A percentile compares a stretch with the other conserved stretches of the same genome.
Conservation (phyloP, 176 grass and related monocot species). For the Oryza rufipogon region DNA sequence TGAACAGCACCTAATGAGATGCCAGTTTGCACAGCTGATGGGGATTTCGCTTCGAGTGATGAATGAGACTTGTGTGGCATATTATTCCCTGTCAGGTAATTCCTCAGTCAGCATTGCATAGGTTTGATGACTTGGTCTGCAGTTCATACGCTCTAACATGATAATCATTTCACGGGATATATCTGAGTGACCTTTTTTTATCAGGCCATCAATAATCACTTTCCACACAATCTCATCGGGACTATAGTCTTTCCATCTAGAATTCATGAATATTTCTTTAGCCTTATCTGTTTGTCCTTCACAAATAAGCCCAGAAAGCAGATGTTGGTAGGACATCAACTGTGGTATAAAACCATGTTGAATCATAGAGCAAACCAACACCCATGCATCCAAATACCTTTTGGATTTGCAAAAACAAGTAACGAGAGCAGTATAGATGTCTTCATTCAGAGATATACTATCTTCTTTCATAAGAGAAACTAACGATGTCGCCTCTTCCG, state of each 20-base stretch:
- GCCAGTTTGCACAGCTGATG: constrained; percentile 5
- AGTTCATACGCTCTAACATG: constrained; percentile 54
- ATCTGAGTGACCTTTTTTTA: constrained; percentile 50
- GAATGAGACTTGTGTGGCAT: neutral
- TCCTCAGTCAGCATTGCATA: constrained; percentile 54
- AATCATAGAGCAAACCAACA: constrained; percentile 52
- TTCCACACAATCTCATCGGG: constrained; percentile 76
- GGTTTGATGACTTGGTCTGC: constrained; percentile 56
- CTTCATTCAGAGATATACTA: constrained; percentile 45
- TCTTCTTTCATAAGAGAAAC: constrained; percentile 59
- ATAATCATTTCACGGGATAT: constrained; percentile 50
- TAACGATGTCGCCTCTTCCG: constrained; percentile 52
- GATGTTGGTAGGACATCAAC: constrained; percentile 54
- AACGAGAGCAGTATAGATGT: constrained; percentile 48
- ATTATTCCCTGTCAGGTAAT: constrained; percentile 33
- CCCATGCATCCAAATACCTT: constrained; percentile 50
- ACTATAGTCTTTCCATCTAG: constrained; percentile 52
- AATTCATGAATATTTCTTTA: constrained; percentile 50
- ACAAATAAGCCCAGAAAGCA: constrained; percentile 59
- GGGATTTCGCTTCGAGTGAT: neutral
- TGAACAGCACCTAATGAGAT: constrained; percentile 9
- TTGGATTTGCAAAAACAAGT: constrained; percentile 58
- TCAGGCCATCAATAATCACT: constrained; percentile 65
- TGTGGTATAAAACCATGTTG: constrained; percentile 52
- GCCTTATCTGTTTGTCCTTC: constrained; percentile 51